Evolutionary conservation across 768 basidiomycete genomes (phyloP).

Genomic region (Xerocomellus dryophilus): DNA sequence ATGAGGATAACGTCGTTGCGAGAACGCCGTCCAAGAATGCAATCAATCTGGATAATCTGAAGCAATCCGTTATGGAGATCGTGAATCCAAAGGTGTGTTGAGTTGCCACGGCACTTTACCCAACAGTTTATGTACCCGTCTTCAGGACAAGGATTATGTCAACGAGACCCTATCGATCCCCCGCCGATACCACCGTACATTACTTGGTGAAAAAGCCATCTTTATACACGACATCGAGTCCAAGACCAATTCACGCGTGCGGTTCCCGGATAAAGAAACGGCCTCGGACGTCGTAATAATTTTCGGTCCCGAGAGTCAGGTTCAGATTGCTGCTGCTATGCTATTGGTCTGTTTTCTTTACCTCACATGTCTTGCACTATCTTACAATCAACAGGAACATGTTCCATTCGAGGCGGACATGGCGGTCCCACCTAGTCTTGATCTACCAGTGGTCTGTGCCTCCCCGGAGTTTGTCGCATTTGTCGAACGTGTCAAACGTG

Average conservation of each 20-base stretch:
- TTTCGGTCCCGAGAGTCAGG: conserved; percentile 95
- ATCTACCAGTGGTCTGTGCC: conserved; percentile 70
- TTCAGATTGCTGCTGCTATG: conserved; percentile 96
- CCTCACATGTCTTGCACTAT: not conserved
- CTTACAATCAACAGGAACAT: conserved; percentile 64
- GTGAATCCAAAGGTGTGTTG: conserved; percentile 86
- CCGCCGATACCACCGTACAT: conserved; percentile 88
- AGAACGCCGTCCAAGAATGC: conserved; percentile 97
- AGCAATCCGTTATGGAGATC: conserved; percentile 95
- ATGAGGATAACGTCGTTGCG: conserved; percentile 98
- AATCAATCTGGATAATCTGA: conserved; percentile 89
- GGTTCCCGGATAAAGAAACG: conserved; percentile 90
- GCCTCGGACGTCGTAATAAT: conserved; percentile 96
- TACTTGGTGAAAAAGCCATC: conserved; percentile 94
- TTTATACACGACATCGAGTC: conserved; percentile 96
- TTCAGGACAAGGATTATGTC: conserved; percentile 93
- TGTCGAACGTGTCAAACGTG: conserved; percentile 87
- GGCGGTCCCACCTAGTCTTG: conserved; percentile 79
- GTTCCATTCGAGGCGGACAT: conserved; percentile 96
- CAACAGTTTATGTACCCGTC: conserved; percentile 1
- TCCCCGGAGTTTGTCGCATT: conserved; percentile 85
- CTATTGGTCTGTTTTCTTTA: conserved; percentile 59
- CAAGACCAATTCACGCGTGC: conserved; percentile 91
- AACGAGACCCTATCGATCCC: conserved; percentile 93
- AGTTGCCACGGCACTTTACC: not conserved